These are phyloP conservation scores for Rhinocladiella similis DNA, from an alignment of 2,329 filamentous ascomycete genomes.

Conservation along the genomic window DNA sequence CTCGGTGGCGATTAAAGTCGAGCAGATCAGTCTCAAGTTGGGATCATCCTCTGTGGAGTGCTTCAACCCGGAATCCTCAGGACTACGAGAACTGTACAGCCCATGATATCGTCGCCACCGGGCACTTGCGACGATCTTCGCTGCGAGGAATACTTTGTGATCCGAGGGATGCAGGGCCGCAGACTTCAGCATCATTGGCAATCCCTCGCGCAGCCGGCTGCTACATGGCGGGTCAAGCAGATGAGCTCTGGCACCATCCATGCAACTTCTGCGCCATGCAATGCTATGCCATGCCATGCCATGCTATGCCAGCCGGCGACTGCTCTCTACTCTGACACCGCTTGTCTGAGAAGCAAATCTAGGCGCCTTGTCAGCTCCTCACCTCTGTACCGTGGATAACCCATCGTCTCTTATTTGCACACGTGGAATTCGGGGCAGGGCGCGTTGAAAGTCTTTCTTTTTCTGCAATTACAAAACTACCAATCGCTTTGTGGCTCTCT, in stretches of 20 bases:
- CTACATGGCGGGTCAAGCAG: neutral
- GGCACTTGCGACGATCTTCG: neutral
- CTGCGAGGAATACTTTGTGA: neutral
- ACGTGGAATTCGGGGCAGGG: conserved; percentile 10
- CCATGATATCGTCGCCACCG: no score
- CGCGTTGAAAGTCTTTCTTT: neutral
- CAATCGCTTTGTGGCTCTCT: neutral
- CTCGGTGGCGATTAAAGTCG: neutral
- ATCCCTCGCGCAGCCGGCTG: neutral
- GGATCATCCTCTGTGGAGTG: no score
- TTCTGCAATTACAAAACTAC: neutral
- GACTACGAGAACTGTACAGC: no score
- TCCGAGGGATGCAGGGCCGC: neutral
- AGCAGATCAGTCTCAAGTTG: no score
- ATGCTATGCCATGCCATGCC: conserved; percentile 4
- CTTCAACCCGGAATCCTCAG: no score
- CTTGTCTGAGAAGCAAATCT: conserved; percentile 1
- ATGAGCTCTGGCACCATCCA: neutral
- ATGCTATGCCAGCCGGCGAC: conserved; percentile 1
- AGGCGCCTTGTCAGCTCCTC: neutral
- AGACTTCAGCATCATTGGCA: neutral
- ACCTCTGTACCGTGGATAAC: neutral
- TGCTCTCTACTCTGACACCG: conserved; percentile 5
- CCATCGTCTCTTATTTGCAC: conserved; percentile 15
- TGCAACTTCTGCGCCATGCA: conserved; percentile 8